Base-by-base conservation (phyloP, 371 early-diverging fungal species). In the Mortierella sp. region DNA sequence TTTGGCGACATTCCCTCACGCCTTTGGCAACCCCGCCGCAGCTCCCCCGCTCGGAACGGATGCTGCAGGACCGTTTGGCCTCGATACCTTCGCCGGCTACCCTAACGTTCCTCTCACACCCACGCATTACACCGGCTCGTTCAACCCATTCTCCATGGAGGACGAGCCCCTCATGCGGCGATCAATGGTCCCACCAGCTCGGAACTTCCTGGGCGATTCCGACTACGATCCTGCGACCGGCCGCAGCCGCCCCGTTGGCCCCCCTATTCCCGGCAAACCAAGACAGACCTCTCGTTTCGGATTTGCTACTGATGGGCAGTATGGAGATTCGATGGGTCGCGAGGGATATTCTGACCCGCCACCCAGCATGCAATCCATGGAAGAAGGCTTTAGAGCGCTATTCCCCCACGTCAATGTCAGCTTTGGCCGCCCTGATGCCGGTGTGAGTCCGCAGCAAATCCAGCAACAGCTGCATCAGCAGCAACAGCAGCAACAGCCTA, bases 371-470 rank as follows among this genome's bases (percentile, higher is more conserved):
- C 87, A 84, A 73, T 88, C 88, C 42, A 91, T 91, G 88, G 90
- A 92, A 65, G 93, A 95, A 38, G 92, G 93, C 48, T 90, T 95
- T 73, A 88, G 94, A 65, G 93, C 94, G 4, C 73, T 95, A 57
- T 90, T 95, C 74, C 95, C 95, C 47, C 93, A 95, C 85, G 93
- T 93, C 44, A 94, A 94, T 87, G 91, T 94, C 70, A 94, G 93
- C 44, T 94, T 94, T 83, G 91, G 92, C 19, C 88, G 88, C 72
- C 81, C 70, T 73, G 72, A 73, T 82, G 38, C 48, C 38, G 14
- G 48, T 42, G 34, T 74, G 52, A 57, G 24, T 11, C 80, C 47
- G 24, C 82, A 50, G 50, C 78, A 60, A 31, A 79, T 75, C 5
- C 42, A 38, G 42, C 42, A 38, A 38, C 42, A 38, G 38, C 80